Evolutionary conservation across 2,329 filamentous ascomycete species (phyloP), one percentile per base, ranked within the genome.

Genomic region (Hirsutella thompsonii): DNA sequence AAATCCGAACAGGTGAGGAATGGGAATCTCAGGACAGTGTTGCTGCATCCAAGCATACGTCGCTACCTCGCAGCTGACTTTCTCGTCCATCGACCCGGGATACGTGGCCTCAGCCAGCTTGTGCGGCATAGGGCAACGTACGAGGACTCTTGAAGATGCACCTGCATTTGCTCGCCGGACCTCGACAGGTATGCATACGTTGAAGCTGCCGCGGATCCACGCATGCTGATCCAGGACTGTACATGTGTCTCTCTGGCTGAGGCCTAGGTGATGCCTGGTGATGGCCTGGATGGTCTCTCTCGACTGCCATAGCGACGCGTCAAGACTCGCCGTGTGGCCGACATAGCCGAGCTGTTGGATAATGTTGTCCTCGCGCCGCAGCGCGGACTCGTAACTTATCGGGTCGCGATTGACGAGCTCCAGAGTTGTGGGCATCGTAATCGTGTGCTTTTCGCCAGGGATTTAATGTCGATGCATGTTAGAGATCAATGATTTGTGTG

Each of bases 81-180:
- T 67, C 48, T 67, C 63, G 34, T 68, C 59, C 11, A 54, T 53
- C 37, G 58, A 65, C 4, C 61, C 63, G 9, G 47, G 45, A 18
- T 58, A 39, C 21, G n/a, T 14, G 3, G 40, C 38, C 39, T 67
- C 63, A 13, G 59, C 63, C 5, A 63, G 46, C 38, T 57, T 56
- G 41, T 56, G 52, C 20, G 55, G 54, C 45, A 60, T 44, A 37
- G 58, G 50, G 33, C 52, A 50, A n/a, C 52, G 46, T 16, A 51
- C 20, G 39, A 43, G 8, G 20, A 5, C 16, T 21, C 20, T 29
- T 2, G 36, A 28, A n/a, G 14, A n/a, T n/a, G 4, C 3, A n/a
- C 5, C n/a, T 10, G 21, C 8, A 9, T 18, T 19, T n/a, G n/a
- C n/a, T n/a, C n/a, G n/a, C n/a, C n/a, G n/a, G 2, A 47, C 36